A percentile compares a stretch with the other conserved stretches of the same genome.
phyloP scores from a whole-genome alignment of 768 basidiomycete species.

The Tylopilus vinaceipallidus region DNA sequence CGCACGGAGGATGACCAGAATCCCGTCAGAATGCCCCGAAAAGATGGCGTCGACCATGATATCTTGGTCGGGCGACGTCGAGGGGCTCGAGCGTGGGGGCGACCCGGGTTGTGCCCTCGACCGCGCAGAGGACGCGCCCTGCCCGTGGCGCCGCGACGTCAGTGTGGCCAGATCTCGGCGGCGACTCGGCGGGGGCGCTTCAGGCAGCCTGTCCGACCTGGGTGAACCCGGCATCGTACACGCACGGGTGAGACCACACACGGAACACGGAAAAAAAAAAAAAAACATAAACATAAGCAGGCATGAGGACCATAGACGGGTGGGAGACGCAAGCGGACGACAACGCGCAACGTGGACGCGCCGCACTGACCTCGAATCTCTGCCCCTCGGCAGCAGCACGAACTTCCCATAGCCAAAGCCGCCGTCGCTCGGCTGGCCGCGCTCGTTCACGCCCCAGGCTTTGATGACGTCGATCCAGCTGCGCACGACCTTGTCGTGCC shows the following conservation, averaged over 20 bases:
- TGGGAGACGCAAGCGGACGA: slow-evolving; percentile 4
- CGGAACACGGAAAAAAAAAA: no score
- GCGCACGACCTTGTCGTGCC: slow-evolving; percentile 65
- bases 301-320: background rate
- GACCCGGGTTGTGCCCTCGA: slow-evolving; percentile 10
- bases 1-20: slow-evolving; percentile 73
- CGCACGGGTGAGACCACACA: no score
- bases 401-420: slow-evolving; percentile 84
- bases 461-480: slow-evolving; percentile 78
- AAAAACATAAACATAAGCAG: no score
- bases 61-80: slow-evolving; percentile 26
- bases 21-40: slow-evolving; percentile 81
- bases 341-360: background rate
- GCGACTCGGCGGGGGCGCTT: slow-evolving; percentile 28
- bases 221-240: no score
- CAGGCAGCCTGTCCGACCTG: slow-evolving; percentile 29
- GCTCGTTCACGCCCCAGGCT: slow-evolving; percentile 82
- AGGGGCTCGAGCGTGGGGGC: background rate
- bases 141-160: slow-evolving; percentile 12
- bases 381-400: slow-evolving; percentile 49
- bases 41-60: slow-evolving; percentile 77
- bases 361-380: slow-evolving; percentile 51
- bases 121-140: slow-evolving; percentile 1
- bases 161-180: slow-evolving; percentile 27
- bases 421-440: slow-evolving; percentile 78